phyloP scores from a whole-genome alignment of 495 filamentous ascomycete genomes.

The Trichocladium antarcticum region DNA sequence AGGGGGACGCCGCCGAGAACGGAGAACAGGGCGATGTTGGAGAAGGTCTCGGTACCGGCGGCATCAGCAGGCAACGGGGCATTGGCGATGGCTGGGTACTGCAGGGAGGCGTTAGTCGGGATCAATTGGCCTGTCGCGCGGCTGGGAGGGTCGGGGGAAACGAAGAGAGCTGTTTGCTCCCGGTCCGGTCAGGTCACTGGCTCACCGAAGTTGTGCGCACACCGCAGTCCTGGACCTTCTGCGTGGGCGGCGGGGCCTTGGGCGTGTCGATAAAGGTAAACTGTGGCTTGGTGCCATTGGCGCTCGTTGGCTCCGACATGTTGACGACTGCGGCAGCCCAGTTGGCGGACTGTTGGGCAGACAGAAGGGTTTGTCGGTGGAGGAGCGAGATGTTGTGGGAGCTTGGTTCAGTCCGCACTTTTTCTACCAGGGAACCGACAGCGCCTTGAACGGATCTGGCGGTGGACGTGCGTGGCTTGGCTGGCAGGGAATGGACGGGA shows the following conservation, averaged over 20 bases:
- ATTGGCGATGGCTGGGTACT: conserved; percentile 74
- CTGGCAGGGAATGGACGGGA: too few species aligned
- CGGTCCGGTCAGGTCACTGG: conserved; percentile 9
- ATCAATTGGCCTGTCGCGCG: too few species aligned
- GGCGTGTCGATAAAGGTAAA: conserved; percentile 76
- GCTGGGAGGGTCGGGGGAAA: neutral
- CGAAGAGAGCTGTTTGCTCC: too few species aligned
- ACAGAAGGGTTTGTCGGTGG: conserved; percentile 14
- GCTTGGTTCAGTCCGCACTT: conserved; percentile 1
- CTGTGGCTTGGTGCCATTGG: conserved; percentile 43
- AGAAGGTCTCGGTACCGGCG: conserved; percentile 57
- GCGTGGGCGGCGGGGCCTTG: conserved; percentile 45
- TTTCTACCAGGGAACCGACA: neutral
- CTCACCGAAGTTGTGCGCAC: conserved; percentile 62
- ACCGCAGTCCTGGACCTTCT: conserved; percentile 56
- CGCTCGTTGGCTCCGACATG: conserved; percentile 38
- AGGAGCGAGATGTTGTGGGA: conserved; percentile 3
- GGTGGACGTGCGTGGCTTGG: too few species aligned
- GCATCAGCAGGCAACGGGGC: conserved; percentile 69
- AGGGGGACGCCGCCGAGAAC: conserved; percentile 50
- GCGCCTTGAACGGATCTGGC: too few species aligned
- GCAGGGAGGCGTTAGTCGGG: conserved; percentile 4
- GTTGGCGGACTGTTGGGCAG: conserved; percentile 6
- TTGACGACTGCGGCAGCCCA: conserved; percentile 20
- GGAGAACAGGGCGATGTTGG: conserved; percentile 49